Percentiles rank a stretch among this genome's conserved stretches.
Evolutionary conservation across 2,329 filamentous ascomycete species (phyloP).

Genomic region (Aspergillus candidus): DNA sequence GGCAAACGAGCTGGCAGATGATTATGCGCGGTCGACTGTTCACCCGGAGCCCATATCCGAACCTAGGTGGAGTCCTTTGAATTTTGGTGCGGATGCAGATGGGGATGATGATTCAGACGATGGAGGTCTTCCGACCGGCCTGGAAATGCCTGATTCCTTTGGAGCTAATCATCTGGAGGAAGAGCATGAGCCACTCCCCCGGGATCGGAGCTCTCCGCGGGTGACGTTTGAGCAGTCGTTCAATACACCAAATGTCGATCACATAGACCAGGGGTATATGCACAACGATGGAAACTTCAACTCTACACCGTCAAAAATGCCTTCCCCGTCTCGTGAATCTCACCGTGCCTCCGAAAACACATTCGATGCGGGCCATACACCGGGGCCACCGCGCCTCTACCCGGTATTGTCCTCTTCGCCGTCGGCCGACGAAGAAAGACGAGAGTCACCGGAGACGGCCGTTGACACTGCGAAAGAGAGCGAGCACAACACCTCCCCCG

Average conservation of each 20-base stretch:
- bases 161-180: constrained; percentile 11
- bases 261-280: constrained; percentile 23
- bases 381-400: constrained; percentile 30
- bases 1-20: constrained; percentile 3
- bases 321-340: constrained; percentile 24
- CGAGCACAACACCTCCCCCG: constrained; percentile 1
- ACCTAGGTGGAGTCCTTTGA: constrained; percentile 21
- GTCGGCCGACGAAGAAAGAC: constrained; percentile 31
- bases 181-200: constrained; percentile 5
- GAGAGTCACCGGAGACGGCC: constrained; percentile 12
- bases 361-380: constrained; percentile 28
- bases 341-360: constrained; percentile 28
- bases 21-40: neutral
- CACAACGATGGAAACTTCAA: constrained; percentile 23
- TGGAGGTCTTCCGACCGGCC: constrained; percentile 15
- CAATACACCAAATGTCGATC: constrained; percentile 26
- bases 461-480: neutral
- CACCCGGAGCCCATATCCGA: constrained; percentile 4
- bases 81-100: constrained; percentile 24
- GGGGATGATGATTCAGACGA: constrained; percentile 21
- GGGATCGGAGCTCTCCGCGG: constrained; percentile 11
- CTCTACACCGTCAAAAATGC: constrained; percentile 31
- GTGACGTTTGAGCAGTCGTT: constrained; percentile 21
- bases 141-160: constrained; percentile 13
- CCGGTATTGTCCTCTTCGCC: constrained; percentile 38